A percentile compares a stretch with the other conserved stretches of the same genome.
Evolutionary conservation across 176 grass and related monocot species (phyloP).

Genomic region (Microstegium vimineum): DNA sequence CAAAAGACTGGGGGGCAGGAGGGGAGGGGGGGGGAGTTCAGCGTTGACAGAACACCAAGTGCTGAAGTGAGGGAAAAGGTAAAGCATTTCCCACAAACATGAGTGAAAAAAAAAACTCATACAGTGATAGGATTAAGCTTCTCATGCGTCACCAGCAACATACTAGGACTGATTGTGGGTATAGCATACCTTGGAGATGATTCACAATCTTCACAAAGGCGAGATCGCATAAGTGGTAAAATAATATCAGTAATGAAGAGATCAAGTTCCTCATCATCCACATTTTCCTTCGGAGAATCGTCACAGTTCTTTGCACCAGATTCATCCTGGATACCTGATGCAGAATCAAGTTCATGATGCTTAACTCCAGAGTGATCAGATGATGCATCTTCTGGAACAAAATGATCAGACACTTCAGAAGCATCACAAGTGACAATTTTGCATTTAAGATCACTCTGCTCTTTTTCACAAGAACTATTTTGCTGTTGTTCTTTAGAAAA

Average conservation of each 20-base stretch:
- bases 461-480: constrained; percentile 30
- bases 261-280: constrained; percentile 41
- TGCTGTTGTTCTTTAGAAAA: constrained; percentile 25
- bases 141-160: background rate
- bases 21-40: background rate
- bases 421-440: constrained; percentile 14
- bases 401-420: constrained; percentile 22
- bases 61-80: background rate
- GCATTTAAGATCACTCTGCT: constrained; percentile 11
- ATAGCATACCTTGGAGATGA: constrained; percentile 71
- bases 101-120: constrained; percentile 1
- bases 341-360: constrained; percentile 11
- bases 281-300: constrained; percentile 33
- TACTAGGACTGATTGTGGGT: background rate
- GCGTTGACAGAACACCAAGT: background rate
- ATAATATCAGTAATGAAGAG: constrained; percentile 51
- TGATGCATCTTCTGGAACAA: constrained; percentile 26
- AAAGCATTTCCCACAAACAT: background rate
- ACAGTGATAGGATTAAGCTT: background rate
- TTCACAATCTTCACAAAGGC: constrained; percentile 67
- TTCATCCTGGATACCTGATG: background rate
- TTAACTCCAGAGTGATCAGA: constrained; percentile 26
- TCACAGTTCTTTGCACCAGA: background rate
- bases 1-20: background rate
- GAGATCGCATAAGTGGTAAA: constrained; percentile 69